Evolutionary conservation across 768 basidiomycete genomes (phyloP).

Genomic region (Thelephora ganbajun): DNA sequence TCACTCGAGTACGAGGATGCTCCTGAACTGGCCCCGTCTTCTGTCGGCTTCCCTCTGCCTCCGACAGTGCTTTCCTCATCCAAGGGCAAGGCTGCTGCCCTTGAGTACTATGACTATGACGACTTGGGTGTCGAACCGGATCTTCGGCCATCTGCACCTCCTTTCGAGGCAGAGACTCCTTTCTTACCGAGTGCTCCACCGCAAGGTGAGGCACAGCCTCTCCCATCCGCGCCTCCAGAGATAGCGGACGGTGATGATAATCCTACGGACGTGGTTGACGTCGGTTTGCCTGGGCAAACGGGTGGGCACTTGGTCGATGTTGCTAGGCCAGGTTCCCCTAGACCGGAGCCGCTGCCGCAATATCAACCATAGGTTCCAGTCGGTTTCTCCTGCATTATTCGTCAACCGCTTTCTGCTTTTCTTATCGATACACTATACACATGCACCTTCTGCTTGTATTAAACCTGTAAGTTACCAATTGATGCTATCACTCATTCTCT

Average conservation of each 20-base stretch:
- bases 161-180: conserved; percentile 7
- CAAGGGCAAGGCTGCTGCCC: conserved; percentile 10
- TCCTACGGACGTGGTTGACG: not conserved
- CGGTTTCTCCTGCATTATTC: too few relatives aligned
- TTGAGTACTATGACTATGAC: conserved; percentile 2
- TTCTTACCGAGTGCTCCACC: not conserved
- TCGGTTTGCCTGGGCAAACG: not conserved
- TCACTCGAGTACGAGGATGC: not conserved
- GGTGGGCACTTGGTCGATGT: not conserved
- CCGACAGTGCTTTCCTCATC: conserved; percentile 11
- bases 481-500: too few relatives aligned
- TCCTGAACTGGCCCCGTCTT: conserved; percentile 3
- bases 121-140: conserved; percentile 8
- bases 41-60: conserved; percentile 2
- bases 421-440: too few relatives aligned
- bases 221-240: not conserved
- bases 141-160: conserved; percentile 11
- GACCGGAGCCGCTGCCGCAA: not conserved
- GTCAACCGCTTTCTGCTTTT: too few relatives aligned
- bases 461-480: too few relatives aligned
- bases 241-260: not conserved
- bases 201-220: too few relatives aligned
- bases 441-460: too few relatives aligned
- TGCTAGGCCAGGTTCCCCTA: not conserved
- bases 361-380: not conserved